Evolutionary conservation across 805 yeast species (phyloP).

Genomic region (Spathaspora gorwiae): DNA sequence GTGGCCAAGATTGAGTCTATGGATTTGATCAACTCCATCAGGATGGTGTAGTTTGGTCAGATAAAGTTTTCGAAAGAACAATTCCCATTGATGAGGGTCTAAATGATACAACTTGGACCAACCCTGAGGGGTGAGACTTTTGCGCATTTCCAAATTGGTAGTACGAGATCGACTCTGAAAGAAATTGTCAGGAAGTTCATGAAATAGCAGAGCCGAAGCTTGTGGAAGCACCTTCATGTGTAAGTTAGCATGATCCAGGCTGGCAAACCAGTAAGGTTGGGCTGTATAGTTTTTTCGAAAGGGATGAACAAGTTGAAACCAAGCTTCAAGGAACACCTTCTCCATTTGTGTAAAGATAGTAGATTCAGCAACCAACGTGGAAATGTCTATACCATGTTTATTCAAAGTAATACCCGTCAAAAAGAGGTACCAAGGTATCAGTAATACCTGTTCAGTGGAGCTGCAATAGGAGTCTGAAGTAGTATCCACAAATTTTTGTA

Average conservation of each 20-base stretch:
- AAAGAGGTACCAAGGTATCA: conserved; percentile 1
- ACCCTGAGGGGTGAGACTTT: neutral
- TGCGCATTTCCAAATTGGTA: too few species aligned
- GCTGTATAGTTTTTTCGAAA: neutral
- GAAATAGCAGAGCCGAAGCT: neutral
- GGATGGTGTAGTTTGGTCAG: neutral
- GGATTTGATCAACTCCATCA: neutral
- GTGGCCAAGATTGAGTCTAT: neutral
- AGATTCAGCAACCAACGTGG: neutral
- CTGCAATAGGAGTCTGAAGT: neutral
- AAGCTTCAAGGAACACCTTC: neutral
- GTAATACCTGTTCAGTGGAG: neutral
- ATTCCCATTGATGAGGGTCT: neutral
- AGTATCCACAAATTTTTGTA: neutral
- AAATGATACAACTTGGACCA: neutral
- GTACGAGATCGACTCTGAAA: too few species aligned
- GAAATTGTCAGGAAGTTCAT: neutral
- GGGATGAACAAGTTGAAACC: neutral
- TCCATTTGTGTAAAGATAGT: neutral
- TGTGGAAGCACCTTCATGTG: neutral
- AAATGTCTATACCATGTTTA: neutral
- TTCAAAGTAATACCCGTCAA: neutral
- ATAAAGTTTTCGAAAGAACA: too few species aligned
- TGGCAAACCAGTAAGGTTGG: neutral
- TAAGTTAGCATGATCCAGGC: neutral